phyloP scores from a whole-genome alignment of 2,329 filamentous ascomycete genomes.

The Phialophora expanda region DNA sequence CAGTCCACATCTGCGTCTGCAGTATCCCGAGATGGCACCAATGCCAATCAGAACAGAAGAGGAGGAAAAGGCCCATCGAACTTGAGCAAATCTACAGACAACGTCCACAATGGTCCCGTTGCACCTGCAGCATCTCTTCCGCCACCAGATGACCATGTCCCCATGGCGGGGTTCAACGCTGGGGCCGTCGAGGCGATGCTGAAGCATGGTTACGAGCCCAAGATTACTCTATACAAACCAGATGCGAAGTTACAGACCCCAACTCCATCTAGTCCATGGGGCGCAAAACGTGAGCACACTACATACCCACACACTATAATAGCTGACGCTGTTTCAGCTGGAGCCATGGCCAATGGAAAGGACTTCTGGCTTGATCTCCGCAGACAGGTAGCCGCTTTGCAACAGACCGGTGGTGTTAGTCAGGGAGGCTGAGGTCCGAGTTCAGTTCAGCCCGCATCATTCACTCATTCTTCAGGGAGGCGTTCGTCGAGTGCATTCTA shows the following conservation, averaged over 20 bases:
- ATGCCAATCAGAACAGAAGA: constrained; percentile 29
- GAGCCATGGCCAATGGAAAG: constrained; percentile 55
- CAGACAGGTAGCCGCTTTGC: constrained; percentile 52
- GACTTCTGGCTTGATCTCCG: constrained; percentile 58
- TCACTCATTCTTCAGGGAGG: constrained; percentile 26
- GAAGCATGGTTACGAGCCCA: constrained; percentile 49
- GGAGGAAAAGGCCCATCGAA: constrained; percentile 28
- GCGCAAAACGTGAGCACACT: constrained; percentile 49
- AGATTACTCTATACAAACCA: constrained; percentile 47
- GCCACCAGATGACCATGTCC: constrained; percentile 47
- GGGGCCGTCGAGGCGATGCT: constrained; percentile 50
- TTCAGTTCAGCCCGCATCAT: constrained; percentile 1
- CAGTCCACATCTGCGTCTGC: constrained; percentile 24
- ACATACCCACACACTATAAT: constrained; percentile 2
- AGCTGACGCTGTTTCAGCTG: constrained; percentile 44
- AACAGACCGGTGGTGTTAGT: constrained; percentile 41
- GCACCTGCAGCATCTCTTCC: constrained; percentile 18
- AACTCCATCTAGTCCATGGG: constrained; percentile 49
- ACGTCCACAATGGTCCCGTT: constrained; percentile 26
- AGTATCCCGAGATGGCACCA: constrained; percentile 33
- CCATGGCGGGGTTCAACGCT: constrained; percentile 53
- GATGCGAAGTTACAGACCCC: constrained; percentile 26
- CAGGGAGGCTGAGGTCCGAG: constrained; percentile 36
- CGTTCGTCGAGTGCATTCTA: constrained; percentile 26
- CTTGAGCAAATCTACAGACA: constrained; percentile 27